These are phyloP conservation scores for Leccinum truebloodii DNA, from an alignment of 768 basidiomycete genomes.

Conservation along the genomic window DNA sequence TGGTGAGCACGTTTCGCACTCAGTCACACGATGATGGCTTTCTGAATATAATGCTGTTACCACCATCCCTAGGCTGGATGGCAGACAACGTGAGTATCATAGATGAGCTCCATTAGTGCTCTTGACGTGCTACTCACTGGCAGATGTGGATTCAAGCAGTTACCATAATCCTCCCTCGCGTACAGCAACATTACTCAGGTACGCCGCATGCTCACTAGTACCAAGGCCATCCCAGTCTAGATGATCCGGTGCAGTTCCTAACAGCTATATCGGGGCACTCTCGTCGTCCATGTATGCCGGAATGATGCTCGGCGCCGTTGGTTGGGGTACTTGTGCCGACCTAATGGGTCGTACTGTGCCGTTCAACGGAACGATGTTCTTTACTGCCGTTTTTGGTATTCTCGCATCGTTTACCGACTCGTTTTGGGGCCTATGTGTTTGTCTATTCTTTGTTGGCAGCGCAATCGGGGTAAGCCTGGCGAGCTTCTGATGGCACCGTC, in stretches of 20 bases:
- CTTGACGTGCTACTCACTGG: slow-evolving; percentile 29
- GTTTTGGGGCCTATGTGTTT: slow-evolving; percentile 67
- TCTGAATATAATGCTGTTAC: neutral
- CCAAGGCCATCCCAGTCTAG: slow-evolving; percentile 1
- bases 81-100: slow-evolving; percentile 75
- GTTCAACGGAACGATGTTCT: slow-evolving; percentile 90
- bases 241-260: slow-evolving; percentile 50
- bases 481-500: neutral
- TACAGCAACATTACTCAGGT: slow-evolving; percentile 88
- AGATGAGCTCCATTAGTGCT: slow-evolving; percentile 3
- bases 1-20: slow-evolving; percentile 50
- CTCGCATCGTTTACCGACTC: slow-evolving; percentile 71
- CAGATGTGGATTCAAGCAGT: slow-evolving; percentile 94
- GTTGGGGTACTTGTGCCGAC: slow-evolving; percentile 94
- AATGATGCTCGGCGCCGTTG: slow-evolving; percentile 96
- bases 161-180: slow-evolving; percentile 91
- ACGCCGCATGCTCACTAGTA: slow-evolving; percentile 20
- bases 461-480: slow-evolving; percentile 78
- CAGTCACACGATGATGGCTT: neutral
- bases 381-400: slow-evolving; percentile 88
- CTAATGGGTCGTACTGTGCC: slow-evolving; percentile 84
- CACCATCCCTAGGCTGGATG: slow-evolving; percentile 69
- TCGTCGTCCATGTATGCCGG: slow-evolving; percentile 91
- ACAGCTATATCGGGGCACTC: slow-evolving; percentile 74
- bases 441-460: slow-evolving; percentile 87